These are phyloP conservation scores for Syncephalastrum sp. DNA, from an alignment of 371 early-diverging fungal genomes.

Conservation along the genomic window DNA sequence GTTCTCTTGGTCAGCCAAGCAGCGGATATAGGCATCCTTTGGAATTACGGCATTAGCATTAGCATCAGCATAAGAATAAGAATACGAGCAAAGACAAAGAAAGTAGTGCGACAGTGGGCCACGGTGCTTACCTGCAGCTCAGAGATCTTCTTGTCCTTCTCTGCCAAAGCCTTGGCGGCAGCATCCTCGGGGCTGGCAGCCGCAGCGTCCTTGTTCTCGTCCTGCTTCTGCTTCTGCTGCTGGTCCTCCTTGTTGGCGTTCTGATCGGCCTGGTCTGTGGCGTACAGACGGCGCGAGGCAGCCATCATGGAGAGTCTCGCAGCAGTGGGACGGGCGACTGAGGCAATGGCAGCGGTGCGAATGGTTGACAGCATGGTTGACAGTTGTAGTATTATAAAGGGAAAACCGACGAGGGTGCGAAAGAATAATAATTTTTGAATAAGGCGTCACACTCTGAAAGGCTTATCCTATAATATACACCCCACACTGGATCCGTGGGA, in stretches of 20 bases:
- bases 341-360: slow-evolving; percentile 22
- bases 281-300: slow-evolving; percentile 23
- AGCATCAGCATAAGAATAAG: too few species aligned
- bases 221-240: slow-evolving; percentile 5
- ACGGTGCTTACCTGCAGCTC: slow-evolving; percentile 67
- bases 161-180: slow-evolving; percentile 50
- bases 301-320: slow-evolving; percentile 3
- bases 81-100: too few species aligned
- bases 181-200: slow-evolving; percentile 24
- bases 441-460: too few species aligned
- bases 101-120: too few species aligned
- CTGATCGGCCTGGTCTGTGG: slow-evolving; percentile 25
- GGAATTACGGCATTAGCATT: neutral
- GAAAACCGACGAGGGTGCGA: too few species aligned
- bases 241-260: slow-evolving; percentile 21
- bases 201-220: slow-evolving; percentile 10
- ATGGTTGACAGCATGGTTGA: slow-evolving; percentile 17
- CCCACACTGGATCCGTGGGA: too few species aligned
- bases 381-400: neutral
- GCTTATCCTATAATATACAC: too few species aligned
- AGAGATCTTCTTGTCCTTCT: slow-evolving; percentile 80
- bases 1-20: slow-evolving; percentile 96
- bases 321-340: slow-evolving; percentile 17
- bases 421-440: too few species aligned
- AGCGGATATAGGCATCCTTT: slow-evolving; percentile 79